Evolutionary conservation across 768 basidiomycete genomes (phyloP).

Genomic region (Leccinum subgranulosum): DNA sequence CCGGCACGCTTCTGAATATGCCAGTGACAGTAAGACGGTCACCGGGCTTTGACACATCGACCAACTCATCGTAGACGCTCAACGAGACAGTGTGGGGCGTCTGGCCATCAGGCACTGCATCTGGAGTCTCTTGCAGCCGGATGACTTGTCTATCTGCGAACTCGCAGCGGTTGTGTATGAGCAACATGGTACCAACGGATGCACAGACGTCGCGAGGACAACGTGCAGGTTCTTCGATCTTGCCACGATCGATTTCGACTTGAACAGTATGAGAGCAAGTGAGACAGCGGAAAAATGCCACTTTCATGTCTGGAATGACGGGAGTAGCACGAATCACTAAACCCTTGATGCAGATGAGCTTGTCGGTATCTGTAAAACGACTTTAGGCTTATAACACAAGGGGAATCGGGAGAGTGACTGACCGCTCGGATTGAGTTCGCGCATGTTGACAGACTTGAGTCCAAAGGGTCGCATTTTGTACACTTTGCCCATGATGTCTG

Average conservation of each 20-base stretch:
- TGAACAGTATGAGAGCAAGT: constrained; percentile 96
- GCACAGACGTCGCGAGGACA: constrained; percentile 95
- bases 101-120: constrained; percentile 96
- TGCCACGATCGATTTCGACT: constrained; percentile 96
- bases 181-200: constrained; percentile 83
- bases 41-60: constrained; percentile 94
- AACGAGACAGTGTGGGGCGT: constrained; percentile 97
- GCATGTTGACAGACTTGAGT: constrained; percentile 83
- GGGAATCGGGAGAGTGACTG: constrained; percentile 13
- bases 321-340: constrained; percentile 96
- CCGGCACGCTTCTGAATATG: constrained; percentile 92
- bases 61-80: constrained; percentile 97
- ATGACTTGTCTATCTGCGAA: constrained; percentile 97
- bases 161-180: constrained; percentile 96
- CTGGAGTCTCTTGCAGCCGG: constrained; percentile 94
- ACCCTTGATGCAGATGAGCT: constrained; percentile 93
- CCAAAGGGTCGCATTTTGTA: constrained; percentile 96
- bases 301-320: constrained; percentile 98
- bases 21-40: constrained; percentile 89
- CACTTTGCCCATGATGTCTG: constrained; percentile 80
- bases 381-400: background rate
- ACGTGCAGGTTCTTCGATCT: constrained; percentile 87
- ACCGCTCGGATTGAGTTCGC: constrained; percentile 93
- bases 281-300: constrained; percentile 96
- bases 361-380: constrained; percentile 80